Evolutionary conservation across 2,329 filamentous ascomycete species (phyloP), one percentile per base, ranked within the genome.

Genomic region (Trichothecium sympodiale): DNA sequence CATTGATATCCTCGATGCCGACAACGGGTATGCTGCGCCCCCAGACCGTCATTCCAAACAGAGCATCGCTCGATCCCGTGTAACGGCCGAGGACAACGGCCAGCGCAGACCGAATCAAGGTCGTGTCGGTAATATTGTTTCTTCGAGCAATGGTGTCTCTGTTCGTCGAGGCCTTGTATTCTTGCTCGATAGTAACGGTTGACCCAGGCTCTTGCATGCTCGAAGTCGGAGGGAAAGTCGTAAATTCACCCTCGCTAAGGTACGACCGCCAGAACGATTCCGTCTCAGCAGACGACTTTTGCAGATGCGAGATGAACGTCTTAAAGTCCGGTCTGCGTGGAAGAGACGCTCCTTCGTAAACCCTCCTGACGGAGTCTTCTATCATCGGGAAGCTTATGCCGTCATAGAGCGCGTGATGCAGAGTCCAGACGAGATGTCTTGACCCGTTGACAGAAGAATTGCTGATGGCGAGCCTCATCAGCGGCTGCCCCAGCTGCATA

Each of bases 311-410:
- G 20, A 16, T 29, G n/a, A 29, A 14, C 6, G 13, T 29, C 13
- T 29, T 16, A n/a, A 29, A 29, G 6, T 16, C 28, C 64, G 53
- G 2, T 63, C 45, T 4, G 64, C 41, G 3, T 59, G 59, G 52
- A 65, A 59, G 1, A 57, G 62, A 59, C 67, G 65, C 55, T 38
- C 67, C 59, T 38, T 59, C 47, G 8, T 49, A 39, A 35, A 46
- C 49, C 27, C 39, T 5, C 50, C 45, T 20, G 9, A 33, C 20
- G 10, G 20, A 25, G 16, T 55, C 49, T 4, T 43, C 13, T 6
- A 38, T 31, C n/a, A 29, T 8, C 2, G 32, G 32, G 25, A 40
- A 10, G 2, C 36, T 34, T 33, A 35, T 45, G 12, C 40, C 46
- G 33, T 48, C 46, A 17, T 46, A 48, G 2, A 45, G n/a, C 5